Conservation (phyloP, 768 basidiomycete species). For the Tulasnella sp. region DNA sequence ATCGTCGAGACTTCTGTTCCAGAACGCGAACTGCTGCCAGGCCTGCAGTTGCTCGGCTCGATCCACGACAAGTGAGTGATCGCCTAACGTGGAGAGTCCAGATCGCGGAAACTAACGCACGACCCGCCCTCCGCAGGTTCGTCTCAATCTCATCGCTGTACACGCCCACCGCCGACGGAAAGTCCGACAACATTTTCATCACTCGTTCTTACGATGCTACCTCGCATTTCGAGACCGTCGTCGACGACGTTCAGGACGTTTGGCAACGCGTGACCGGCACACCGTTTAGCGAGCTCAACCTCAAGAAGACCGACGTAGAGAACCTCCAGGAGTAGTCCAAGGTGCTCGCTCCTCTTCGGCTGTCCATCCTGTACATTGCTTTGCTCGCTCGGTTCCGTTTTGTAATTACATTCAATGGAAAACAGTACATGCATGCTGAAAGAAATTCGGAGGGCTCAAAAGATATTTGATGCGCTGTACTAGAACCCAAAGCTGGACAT, state of each 20-base stretch:
- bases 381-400: neutral
- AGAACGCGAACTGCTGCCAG: conserved; percentile 86
- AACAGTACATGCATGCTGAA: neutral
- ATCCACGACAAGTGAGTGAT: conserved; percentile 84
- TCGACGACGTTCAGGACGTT: conserved; percentile 93
- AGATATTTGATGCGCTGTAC: too few species aligned
- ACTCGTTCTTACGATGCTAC: conserved; percentile 98
- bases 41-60: conserved; percentile 79
- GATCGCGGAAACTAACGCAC: neutral
- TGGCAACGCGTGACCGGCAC: conserved; percentile 75
- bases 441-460: too few species aligned
- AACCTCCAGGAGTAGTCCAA: conserved; percentile 1
- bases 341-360: neutral
- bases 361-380: neutral
- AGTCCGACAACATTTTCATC: conserved; percentile 86
- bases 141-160: conserved; percentile 80
- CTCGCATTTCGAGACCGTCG: conserved; percentile 97
- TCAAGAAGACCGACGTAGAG: conserved; percentile 70
- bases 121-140: conserved; percentile 47
- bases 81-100: neutral
- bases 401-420: neutral
- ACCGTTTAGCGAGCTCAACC: conserved; percentile 45
- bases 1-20: conserved; percentile 92
- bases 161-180: conserved; percentile 73
- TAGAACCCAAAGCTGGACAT: conserved; percentile 50